phyloP scores from a whole-genome alignment of 768 basidiomycete genomes.

The Clathrus columnatus region DNA sequence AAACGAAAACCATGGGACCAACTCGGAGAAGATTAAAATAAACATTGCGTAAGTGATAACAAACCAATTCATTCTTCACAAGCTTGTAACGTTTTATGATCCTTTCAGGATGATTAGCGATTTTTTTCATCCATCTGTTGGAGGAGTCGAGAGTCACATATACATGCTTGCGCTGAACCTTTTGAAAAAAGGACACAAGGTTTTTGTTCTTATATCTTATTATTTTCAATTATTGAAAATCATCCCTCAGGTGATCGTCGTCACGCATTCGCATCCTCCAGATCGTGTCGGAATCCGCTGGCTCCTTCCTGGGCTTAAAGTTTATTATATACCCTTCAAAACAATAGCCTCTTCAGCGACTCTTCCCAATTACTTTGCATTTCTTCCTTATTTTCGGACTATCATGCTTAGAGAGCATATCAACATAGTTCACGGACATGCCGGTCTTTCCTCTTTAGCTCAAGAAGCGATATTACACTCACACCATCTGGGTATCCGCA shows the following conservation, averaged over 20 bases:
- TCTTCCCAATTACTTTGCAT: constrained; percentile 87
- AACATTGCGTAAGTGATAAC: constrained; percentile 7
- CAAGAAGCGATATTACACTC: constrained; percentile 91
- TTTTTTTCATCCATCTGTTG: constrained; percentile 91
- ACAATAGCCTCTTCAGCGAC: constrained; percentile 90
- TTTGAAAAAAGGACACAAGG: constrained; percentile 78
- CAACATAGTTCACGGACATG: constrained; percentile 85
- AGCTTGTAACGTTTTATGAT: not conserved
- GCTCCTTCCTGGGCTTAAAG: constrained; percentile 79
- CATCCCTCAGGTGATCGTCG: constrained; percentile 68
- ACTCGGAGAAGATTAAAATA: not conserved
- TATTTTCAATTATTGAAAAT: not conserved
- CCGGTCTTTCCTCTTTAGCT: constrained; percentile 79
- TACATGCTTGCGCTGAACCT: constrained; percentile 86
- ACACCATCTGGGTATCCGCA: constrained; percentile 76
- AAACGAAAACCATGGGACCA: not conserved
- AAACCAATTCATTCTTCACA: not conserved
- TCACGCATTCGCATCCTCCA: constrained; percentile 86
- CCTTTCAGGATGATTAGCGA: constrained; percentile 83
- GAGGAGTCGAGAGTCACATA: constrained; percentile 95
- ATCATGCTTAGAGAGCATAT: constrained; percentile 84
- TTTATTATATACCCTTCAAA: constrained; percentile 87
- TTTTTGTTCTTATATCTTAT: constrained; percentile 21
- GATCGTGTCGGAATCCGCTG: constrained; percentile 85
- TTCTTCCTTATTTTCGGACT: constrained; percentile 83